These are phyloP conservation scores for Russula sp. DNA, from an alignment of 768 basidiomycete genomes.

Conservation along the genomic window DNA sequence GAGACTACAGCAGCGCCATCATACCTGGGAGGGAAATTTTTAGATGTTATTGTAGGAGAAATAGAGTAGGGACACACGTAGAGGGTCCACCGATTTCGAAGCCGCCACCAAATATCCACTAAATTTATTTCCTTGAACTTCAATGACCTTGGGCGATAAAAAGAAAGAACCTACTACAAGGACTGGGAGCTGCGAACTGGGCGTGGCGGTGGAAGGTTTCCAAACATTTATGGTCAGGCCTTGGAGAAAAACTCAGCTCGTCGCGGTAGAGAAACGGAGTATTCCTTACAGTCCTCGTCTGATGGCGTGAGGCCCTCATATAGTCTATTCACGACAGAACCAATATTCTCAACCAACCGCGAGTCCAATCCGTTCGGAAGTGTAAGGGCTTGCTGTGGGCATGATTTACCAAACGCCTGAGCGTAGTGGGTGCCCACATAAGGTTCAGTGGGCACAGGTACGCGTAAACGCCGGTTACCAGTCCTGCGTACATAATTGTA, in stretches of 20 bases:
- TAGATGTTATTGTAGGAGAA: not conserved
- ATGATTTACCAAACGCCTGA: constrained; percentile 31
- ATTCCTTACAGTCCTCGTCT: constrained; percentile 32
- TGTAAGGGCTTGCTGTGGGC: constrained; percentile 32
- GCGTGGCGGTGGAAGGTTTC: constrained; percentile 21
- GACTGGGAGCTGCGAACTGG: constrained; percentile 30
- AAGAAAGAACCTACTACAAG: constrained; percentile 30
- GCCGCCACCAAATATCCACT: constrained; percentile 35
- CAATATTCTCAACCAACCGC: not conserved
- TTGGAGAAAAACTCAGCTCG: constrained; percentile 11
- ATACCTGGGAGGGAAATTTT: constrained; percentile 18
- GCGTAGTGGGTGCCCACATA: constrained; percentile 30
- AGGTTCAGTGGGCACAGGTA: constrained; percentile 31
- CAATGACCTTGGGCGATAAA: too few relatives aligned
- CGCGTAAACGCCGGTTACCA: constrained; percentile 39
- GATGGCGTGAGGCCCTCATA: constrained; percentile 14
- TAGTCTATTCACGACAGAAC: not conserved
- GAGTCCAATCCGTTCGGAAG: constrained; percentile 17
- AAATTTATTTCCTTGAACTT: not conserved
- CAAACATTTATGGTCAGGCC: constrained; percentile 34
- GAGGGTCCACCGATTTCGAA: constrained; percentile 22
- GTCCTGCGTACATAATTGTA: constrained; percentile 31
- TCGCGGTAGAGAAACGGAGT: not conserved
- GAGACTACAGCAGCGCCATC: constrained; percentile 32
- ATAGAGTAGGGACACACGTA: constrained; percentile 10